Conservation (phyloP, 2,329 filamentous ascomycete species). For the Stemphylium lycopersici region DNA sequence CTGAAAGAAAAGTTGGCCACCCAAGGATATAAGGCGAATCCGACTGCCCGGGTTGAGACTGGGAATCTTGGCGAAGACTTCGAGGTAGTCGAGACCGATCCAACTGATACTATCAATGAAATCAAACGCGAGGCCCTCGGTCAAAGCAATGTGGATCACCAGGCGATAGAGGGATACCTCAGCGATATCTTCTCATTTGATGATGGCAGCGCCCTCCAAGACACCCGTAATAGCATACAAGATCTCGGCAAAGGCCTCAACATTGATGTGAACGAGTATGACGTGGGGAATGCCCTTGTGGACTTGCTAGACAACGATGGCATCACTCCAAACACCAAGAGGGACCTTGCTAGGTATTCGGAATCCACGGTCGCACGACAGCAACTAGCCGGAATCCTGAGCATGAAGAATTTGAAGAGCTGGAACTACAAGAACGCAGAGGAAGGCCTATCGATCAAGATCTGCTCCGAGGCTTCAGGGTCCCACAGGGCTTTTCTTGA, state of each 20-base stretch:
- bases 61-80: slow-evolving; percentile 47
- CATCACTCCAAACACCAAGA: slow-evolving; percentile 57
- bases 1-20: slow-evolving; percentile 45
- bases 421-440: slow-evolving; percentile 34
- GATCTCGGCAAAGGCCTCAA: slow-evolving; percentile 19
- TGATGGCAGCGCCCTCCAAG: slow-evolving; percentile 17
- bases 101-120: slow-evolving; percentile 58
- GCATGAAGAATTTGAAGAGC: slow-evolving; percentile 29
- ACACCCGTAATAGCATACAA: slow-evolving; percentile 8
- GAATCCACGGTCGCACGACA: slow-evolving; percentile 29
- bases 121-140: slow-evolving; percentile 32
- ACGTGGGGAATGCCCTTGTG: slow-evolving; percentile 55
- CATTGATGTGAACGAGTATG: slow-evolving; percentile 48
- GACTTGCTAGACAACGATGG: slow-evolving; percentile 58
- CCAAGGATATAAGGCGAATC: slow-evolving; percentile 31
- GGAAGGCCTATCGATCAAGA: slow-evolving; percentile 30
- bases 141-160: slow-evolving; percentile 21
- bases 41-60: slow-evolving; percentile 23
- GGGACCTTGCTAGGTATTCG: slow-evolving; percentile 32
- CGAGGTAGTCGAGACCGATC: slow-evolving; percentile 60
- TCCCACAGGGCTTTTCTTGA: slow-evolving; percentile 32
- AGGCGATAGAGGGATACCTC: slow-evolving; percentile 31
- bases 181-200: slow-evolving; percentile 16
- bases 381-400: slow-evolving; percentile 32
- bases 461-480: slow-evolving; percentile 28